Conservation (phyloP, 352 stramenopile species). For the Pythium sukuiense region DNA sequence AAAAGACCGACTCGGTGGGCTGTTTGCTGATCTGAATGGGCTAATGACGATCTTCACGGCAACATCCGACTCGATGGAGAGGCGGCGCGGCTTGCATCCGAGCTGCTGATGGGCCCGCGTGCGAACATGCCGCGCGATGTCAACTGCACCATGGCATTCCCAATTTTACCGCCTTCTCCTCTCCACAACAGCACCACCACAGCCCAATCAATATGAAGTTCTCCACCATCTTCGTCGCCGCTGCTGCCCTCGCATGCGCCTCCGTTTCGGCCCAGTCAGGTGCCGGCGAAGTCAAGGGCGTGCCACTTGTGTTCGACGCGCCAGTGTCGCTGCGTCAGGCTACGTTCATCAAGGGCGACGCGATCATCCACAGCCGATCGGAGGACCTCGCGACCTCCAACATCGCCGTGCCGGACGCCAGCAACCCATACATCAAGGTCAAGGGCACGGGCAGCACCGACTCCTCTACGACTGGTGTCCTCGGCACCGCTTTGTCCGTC, state of each 20-base stretch:
- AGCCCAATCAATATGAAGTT: slow-evolving; percentile 38
- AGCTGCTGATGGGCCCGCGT: neutral
- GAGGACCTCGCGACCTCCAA: slow-evolving; percentile 25
- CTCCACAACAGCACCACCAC: slow-evolving; percentile 13
- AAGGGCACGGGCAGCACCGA: slow-evolving; percentile 7
- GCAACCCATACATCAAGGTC: slow-evolving; percentile 27
- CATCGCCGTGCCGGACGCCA: slow-evolving; percentile 16
- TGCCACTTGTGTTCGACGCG: slow-evolving; percentile 17
- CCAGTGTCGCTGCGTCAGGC: slow-evolving; percentile 6
- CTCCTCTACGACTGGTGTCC: neutral
- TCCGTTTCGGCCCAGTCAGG: slow-evolving; percentile 19
- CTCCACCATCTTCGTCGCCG: slow-evolving; percentile 35
- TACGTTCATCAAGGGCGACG: slow-evolving; percentile 20
- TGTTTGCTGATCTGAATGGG: neutral
- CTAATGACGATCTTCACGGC: neutral
- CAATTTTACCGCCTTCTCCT: slow-evolving; percentile 29
- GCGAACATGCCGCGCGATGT: neutral
- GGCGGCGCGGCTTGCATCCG: neutral
- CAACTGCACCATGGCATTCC: neutral
- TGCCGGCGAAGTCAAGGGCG: slow-evolving; percentile 16
- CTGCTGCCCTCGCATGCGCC: slow-evolving; percentile 29
- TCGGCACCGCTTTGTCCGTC: slow-evolving; percentile 31
- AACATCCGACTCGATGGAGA: slow-evolving; percentile 23
- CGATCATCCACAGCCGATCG: slow-evolving; percentile 26
- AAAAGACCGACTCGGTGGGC: slow-evolving; percentile 3